These are phyloP conservation scores for Melanopsichium pennsylvanicum DNA, from an alignment of 1,284 basidiomycete species.

Conservation along the genomic window DNA sequence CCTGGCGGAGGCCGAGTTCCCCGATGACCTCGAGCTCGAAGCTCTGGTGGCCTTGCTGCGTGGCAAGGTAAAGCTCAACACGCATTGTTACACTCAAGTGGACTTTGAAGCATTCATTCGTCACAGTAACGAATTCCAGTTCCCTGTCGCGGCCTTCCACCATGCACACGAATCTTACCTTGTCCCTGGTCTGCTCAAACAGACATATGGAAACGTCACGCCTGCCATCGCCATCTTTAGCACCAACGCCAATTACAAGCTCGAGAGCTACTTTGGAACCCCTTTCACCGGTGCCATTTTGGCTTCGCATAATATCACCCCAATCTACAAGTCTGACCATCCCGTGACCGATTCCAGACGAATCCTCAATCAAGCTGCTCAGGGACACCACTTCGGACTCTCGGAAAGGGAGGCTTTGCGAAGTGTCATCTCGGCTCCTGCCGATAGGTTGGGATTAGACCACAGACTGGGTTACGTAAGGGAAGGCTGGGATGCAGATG, in stretches of 20 bases:
- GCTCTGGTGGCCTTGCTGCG: slow-evolving; percentile 85
- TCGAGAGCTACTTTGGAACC: slow-evolving; percentile 82
- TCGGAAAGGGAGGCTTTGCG: slow-evolving; percentile 72
- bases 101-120: slow-evolving; percentile 74
- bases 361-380: slow-evolving; percentile 83
- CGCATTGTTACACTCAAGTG: slow-evolving; percentile 69
- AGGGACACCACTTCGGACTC: slow-evolving; percentile 78
- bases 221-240: slow-evolving; percentile 81
- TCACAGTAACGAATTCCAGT: slow-evolving; percentile 83
- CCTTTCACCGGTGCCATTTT: slow-evolving; percentile 85
- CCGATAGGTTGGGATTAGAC: slow-evolving; percentile 77
- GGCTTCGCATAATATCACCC: slow-evolving; percentile 74
- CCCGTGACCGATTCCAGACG: slow-evolving; percentile 78
- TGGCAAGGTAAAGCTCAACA: slow-evolving; percentile 73
- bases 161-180: slow-evolving; percentile 87
- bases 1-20: slow-evolving; percentile 72
- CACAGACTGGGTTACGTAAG: slow-evolving; percentile 82
- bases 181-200: slow-evolving; percentile 79
- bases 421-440: slow-evolving; percentile 80
- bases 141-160: slow-evolving; percentile 73
- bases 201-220: slow-evolving; percentile 70
- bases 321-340: slow-evolving; percentile 76
- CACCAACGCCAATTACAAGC: slow-evolving; percentile 78
- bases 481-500: slow-evolving; percentile 72
- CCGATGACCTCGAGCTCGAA: slow-evolving; percentile 82